A percentile compares a stretch with the other conserved stretches of the same genome.
phyloP scores from a whole-genome alignment of 2,329 filamentous ascomycete species.

The Sphaerulina musiva region DNA sequence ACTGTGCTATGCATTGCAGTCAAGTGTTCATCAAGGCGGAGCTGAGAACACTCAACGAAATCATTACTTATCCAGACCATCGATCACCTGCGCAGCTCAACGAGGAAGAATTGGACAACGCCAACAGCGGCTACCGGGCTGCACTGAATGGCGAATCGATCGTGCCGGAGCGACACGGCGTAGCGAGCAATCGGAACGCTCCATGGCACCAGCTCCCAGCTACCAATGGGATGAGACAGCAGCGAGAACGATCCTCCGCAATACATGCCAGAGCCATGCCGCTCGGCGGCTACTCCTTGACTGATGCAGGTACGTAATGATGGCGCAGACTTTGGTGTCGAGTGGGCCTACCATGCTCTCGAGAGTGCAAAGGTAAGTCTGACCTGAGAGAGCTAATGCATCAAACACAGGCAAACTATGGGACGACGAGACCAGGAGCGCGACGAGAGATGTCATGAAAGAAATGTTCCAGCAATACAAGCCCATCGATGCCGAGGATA shows the following conservation, averaged over 20 bases:
- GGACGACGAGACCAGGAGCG: slow-evolving; percentile 17
- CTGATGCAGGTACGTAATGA: slow-evolving; percentile 18
- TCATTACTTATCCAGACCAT: too few species aligned
- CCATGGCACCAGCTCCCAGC: slow-evolving; percentile 32
- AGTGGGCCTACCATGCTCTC: too few species aligned
- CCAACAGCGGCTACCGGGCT: too few species aligned
- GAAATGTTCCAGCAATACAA: slow-evolving; percentile 26
- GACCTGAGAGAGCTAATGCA: neutral
- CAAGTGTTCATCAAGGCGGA: too few species aligned
- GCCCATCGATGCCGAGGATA: slow-evolving; percentile 25
- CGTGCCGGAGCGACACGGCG: slow-evolving; percentile 17
- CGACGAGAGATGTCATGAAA: slow-evolving; percentile 21
- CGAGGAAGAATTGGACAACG: neutral
- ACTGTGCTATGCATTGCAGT: too few species aligned
- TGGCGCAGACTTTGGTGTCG: too few species aligned
- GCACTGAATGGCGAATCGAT: neutral
- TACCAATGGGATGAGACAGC: slow-evolving; percentile 29
- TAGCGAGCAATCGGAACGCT: slow-evolving; percentile 24
- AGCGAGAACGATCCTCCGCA: slow-evolving; percentile 27
- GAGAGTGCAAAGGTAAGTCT: too few species aligned
- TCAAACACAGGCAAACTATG: slow-evolving; percentile 18
- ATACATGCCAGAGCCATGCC: slow-evolving; percentile 26
- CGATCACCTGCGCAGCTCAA: neutral
- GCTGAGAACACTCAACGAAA: too few species aligned
- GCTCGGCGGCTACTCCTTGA: slow-evolving; percentile 24